Conservation (phyloP, 768 basidiomycete species). For the Kwoniella bestiolae region DNA sequence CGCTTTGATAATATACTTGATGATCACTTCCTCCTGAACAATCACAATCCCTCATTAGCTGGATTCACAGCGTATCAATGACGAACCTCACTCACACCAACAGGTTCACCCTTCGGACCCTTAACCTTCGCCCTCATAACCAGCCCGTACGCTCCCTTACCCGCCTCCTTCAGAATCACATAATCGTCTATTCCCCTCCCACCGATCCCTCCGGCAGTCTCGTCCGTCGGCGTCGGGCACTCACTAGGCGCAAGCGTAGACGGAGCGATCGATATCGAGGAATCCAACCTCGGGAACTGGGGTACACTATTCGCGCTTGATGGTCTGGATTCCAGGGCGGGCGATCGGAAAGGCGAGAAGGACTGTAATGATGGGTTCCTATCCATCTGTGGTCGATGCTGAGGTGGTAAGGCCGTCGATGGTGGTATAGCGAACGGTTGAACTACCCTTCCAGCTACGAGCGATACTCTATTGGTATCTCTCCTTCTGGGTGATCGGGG, state of each 20-base stretch:
- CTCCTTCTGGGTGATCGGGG: conserved; percentile 43
- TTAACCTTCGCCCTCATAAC: conserved; percentile 88
- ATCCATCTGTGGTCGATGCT: conserved; percentile 21
- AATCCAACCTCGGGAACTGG: conserved; percentile 44
- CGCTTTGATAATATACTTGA: conserved; percentile 98
- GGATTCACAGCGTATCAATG: conserved; percentile 29
- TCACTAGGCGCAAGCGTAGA: conserved; percentile 55
- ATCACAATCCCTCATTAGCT: conserved; percentile 17
- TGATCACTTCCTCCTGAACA: conserved; percentile 75
- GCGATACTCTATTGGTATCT: conserved; percentile 45
- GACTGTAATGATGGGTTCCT: conserved; percentile 45
- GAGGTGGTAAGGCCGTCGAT: conserved; percentile 46
- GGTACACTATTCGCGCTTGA: conserved; percentile 19
- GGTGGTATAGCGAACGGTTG: conserved; percentile 54
- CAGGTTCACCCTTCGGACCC: conserved; percentile 67
- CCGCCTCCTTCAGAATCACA: conserved; percentile 82
- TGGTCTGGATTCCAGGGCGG: conserved; percentile 18
- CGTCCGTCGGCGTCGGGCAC: conserved; percentile 50
- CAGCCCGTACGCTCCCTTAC: conserved; percentile 91
- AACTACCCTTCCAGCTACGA: conserved; percentile 53
- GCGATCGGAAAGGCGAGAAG: conserved; percentile 54
- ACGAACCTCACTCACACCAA: conserved; percentile 70
- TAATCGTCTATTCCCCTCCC: conserved; percentile 82
- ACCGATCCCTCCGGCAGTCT: conserved; percentile 60
- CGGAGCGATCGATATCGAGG: conserved; percentile 52